phyloP scores from a whole-genome alignment of 305 asterid species.

The Solanum aculeatissimum region DNA sequence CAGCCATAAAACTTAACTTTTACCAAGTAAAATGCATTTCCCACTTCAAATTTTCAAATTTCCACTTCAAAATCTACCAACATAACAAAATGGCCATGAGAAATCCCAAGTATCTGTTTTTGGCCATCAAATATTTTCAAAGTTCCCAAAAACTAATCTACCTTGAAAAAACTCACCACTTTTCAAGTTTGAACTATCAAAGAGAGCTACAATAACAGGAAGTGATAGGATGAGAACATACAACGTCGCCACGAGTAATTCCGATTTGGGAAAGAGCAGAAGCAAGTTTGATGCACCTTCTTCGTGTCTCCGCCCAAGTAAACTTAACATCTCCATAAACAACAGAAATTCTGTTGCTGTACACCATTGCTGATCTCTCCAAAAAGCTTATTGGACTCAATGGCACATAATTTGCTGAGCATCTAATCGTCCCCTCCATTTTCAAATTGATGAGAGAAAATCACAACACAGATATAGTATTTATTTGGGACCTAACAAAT shows the following conservation, averaged over 20 bases:
- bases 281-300: constrained; percentile 60
- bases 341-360: constrained; percentile 42
- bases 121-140: background rate
- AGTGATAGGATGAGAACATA: background rate
- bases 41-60: too few relatives aligned
- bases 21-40: too few relatives aligned
- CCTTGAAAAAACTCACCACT: too few relatives aligned
- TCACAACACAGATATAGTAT: too few relatives aligned
- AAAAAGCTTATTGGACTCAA: constrained; percentile 70
- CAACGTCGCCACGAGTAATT: constrained; percentile 59
- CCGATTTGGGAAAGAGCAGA: constrained; percentile 51
- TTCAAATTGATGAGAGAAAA: too few relatives aligned
- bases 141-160: background rate
- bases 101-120: background rate
- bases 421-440: constrained; percentile 40
- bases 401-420: constrained; percentile 69
- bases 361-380: constrained; percentile 64
- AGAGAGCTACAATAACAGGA: background rate
- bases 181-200: background rate
- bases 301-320: constrained; percentile 75
- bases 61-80: too few relatives aligned
- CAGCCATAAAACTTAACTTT: too few relatives aligned
- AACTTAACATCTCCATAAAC: constrained; percentile 45
- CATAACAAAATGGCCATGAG: too few relatives aligned
- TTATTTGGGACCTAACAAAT: too few relatives aligned